Base-by-base conservation (phyloP, 148 eudicot species). In the Cornus suecica region DNA sequence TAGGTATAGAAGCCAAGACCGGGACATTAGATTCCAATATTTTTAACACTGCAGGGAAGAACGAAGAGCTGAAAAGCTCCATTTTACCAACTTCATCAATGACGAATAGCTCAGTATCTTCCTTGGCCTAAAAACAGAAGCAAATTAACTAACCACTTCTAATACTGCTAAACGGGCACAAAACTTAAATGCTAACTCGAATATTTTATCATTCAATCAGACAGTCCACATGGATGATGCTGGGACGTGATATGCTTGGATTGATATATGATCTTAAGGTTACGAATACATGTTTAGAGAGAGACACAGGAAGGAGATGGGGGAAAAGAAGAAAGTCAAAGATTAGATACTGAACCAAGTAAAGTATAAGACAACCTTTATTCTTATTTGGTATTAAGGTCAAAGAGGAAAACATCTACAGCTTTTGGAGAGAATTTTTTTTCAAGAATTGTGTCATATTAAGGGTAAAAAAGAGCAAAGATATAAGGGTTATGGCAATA, bases 41-140 rank as follows among this genome's bases (percentile, higher is more conserved):
- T 77, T 87, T 86, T 75, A 89, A 77, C n/a, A 94, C 95, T 29
- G 97, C 92, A 72, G 98, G 97, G 74, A 92, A 87, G 81, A 92
- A 94, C 41, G 88, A 88, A 52, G 98, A 82, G 73, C 98, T 90
- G 83, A 71, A 92, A 66, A 94, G 79, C 89, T 94, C 98, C 98
- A 94, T 94, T 77, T 92, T 92, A 41, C 98, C 97, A 80, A 94
- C 86, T 84, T 94, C 98, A 81, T 94, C 98, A 41, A 94, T 90
- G 67, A 94, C 61, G 70, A 92, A 89, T 71, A 94, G 82, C 79
- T 94, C 91, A 11, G 93, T 89, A 81, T 87, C 97, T 80, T 87
- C 97, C 80, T 87, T 88, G 63, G 92, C 85, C 98, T 94, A 88
- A 82, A 41, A 77, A 68, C 8, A 75, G 45, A 64, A 68, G 45